These are phyloP conservation scores for Quercus gilva DNA, from an alignment of 306 rosid species.

Conservation along the genomic window DNA sequence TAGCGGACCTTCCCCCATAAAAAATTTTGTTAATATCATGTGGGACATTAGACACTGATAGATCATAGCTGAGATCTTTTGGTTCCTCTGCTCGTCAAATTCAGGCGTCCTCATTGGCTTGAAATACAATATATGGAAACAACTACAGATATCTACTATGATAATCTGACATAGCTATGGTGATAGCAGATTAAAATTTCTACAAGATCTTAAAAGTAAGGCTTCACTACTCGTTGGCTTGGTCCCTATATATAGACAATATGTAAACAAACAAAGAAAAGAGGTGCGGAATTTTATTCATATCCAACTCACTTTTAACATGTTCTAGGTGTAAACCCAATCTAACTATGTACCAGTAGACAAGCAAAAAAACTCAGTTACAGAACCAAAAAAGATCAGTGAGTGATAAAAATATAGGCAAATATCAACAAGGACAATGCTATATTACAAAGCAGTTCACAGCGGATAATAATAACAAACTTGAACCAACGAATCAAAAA, in stretches of 20 bases:
- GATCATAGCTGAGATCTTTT: background rate
- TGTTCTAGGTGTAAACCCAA: background rate
- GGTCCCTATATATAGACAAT: background rate
- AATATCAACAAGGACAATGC: background rate
- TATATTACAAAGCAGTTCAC: background rate
- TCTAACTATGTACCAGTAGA: no score
- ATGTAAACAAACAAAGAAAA: no score
- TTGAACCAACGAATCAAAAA: no score
- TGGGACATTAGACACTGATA: no score
- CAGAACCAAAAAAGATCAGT: background rate
- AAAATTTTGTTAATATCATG: no score
- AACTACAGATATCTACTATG: no score
- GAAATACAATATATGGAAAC: background rate
- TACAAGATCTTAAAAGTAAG: background rate
- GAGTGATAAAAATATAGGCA: background rate
- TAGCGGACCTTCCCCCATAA: no score
- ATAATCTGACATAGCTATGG: no score
- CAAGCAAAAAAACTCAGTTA: background rate
- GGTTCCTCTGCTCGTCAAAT: background rate
- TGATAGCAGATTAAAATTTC: background rate
- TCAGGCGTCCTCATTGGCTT: background rate
- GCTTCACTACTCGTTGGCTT: background rate
- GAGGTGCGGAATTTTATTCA: background rate
- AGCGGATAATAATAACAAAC: background rate
- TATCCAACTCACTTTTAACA: background rate